Base-by-base conservation (phyloP, 495 filamentous ascomycete genomes). In the Immersiella caudata region DNA sequence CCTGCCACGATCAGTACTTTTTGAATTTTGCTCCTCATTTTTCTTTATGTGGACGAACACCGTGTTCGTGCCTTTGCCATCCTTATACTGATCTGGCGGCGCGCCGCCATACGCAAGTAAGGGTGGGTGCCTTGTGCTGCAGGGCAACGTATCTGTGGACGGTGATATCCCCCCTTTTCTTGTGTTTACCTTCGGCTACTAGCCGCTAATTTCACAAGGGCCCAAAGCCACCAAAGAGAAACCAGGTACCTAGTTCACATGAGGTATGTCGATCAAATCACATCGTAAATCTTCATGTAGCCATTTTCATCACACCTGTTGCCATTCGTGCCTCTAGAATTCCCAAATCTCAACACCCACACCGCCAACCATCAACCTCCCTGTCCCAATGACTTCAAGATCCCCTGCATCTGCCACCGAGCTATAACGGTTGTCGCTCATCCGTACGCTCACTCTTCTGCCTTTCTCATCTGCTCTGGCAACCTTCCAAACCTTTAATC, bases 401-500 rank as follows among this genome's bases (percentile, higher is more conserved):
- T 74, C 75, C 16, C 75, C 75, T 5, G 81, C 73, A 51, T 94
- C 91, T 24, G 91, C 90, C 25, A 93, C 86, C 22, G 85, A 76
- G 66, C 87, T 90, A 63, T 85, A 89, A 50, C 76, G 74, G 66
- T 89, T 83, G 6, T 79, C 78, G 9, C 84, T 29, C 52, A 87
- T 66, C 55, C 71, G 71, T 6, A 91, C 78, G 6, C 67, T 74
- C 2, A 83, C 49, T 5, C 69, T 67, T 5, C 69, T 67, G 5
- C 62, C 60, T 8, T 51, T 25, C 18, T 59, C 22, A 27, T 21
- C 46, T 21, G n/a, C 36, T 16, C 56, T 33, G 27, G 73, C 56
- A 24, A 71, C 67, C 60, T 85, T 78, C 94, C 94, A 97, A 2
- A 90, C 68, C 72, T 91, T 92, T 63, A 97, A 73, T 22, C 88